These are phyloP conservation scores for Yamadazyma triangularis DNA, from an alignment of 1,139 yeast genomes.

Conservation along the genomic window DNA sequence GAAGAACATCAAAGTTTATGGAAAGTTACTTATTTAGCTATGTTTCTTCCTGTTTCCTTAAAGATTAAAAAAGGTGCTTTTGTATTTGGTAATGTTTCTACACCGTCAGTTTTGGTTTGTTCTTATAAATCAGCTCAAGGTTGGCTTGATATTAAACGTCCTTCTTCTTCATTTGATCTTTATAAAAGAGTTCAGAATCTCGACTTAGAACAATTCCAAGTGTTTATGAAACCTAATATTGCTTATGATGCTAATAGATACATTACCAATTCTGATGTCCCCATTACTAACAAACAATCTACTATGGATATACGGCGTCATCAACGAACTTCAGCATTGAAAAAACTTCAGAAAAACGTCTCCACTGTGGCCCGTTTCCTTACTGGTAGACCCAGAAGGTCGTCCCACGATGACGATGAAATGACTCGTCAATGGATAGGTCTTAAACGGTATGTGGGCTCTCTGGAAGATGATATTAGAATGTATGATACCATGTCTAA, in stretches of 20 bases:
- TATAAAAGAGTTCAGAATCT: constrained; percentile 45
- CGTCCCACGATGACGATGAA: no score
- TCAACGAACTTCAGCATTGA: constrained; percentile 7
- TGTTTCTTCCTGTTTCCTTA: constrained; percentile 55
- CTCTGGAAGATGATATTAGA: constrained; percentile 22
- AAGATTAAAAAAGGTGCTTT: constrained; percentile 65
- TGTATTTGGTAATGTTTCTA: constrained; percentile 72
- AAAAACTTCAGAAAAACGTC: constrained; percentile 20
- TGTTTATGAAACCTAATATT: constrained; percentile 67
- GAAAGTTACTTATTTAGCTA: constrained; percentile 19
- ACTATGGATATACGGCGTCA: not conserved
- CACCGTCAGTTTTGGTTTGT: constrained; percentile 66
- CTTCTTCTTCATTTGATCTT: constrained; percentile 51
- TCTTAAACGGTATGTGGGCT: constrained; percentile 39
- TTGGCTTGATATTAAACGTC: constrained; percentile 48
- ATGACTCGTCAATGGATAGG: constrained; percentile 31
- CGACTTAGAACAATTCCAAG: constrained; percentile 45
- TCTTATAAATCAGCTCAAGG: constrained; percentile 60
- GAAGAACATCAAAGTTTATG: constrained; percentile 4
- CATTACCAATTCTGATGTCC: constrained; percentile 5
- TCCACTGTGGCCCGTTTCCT: no score
- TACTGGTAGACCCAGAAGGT: no score
- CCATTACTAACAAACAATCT: constrained; percentile 3
- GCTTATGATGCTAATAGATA: constrained; percentile 28
- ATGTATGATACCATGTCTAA: constrained; percentile 22